Base-by-base conservation (phyloP, 2,329 filamentous ascomycete species). In the Ceratocystis harringtonii region DNA sequence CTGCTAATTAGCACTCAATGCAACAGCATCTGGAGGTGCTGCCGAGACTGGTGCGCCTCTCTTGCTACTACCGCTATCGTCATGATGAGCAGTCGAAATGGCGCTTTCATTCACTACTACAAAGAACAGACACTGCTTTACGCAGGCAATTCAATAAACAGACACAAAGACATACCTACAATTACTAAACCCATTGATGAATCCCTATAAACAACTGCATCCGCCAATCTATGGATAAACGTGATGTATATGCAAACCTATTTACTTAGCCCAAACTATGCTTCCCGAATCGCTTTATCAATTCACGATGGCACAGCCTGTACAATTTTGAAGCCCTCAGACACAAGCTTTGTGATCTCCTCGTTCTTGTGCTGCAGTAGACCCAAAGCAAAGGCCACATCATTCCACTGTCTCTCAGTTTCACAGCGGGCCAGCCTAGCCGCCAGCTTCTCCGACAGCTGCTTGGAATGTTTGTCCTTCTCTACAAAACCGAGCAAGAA, bases 401-500 rank as follows among this genome's bases (percentile, higher is more conserved):
- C 94, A 73, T 92, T 95, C 94, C 94, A 99, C 74, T 97, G 92
- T 69, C 92, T 81, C 77, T 99, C 92, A 61, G 83, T 95, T 73
- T 96, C 92, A 72, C 92, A 96, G 60, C 92, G 83, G 1, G 83
- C 80, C 57, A 99, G 80, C 69, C 94, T 83, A 4, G 92, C 91
- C 0, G 94, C 92, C 68, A 99, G 80, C 76, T 99, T 99, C 68
- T 92, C 88, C 0, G 94, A 87, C 32, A 99, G 81, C 74, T 99
- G 92, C 71, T 91, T 94, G 62, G 94, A 92, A 72, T 99, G 94
- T 78, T 96, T 96, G 75, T 99, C 94, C 92, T 97, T 99, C 73
- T 99, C 94, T 69, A 99, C 91, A 74, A 99, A 99, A 0, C 91
- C 90, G 68, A 95, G 85, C 73, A 99, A 76, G 76, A 99, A 99